Evolutionary conservation across 768 basidiomycete genomes (phyloP), one percentile per base, ranked within the genome.

Genomic region (Auricularia sp.): DNA sequence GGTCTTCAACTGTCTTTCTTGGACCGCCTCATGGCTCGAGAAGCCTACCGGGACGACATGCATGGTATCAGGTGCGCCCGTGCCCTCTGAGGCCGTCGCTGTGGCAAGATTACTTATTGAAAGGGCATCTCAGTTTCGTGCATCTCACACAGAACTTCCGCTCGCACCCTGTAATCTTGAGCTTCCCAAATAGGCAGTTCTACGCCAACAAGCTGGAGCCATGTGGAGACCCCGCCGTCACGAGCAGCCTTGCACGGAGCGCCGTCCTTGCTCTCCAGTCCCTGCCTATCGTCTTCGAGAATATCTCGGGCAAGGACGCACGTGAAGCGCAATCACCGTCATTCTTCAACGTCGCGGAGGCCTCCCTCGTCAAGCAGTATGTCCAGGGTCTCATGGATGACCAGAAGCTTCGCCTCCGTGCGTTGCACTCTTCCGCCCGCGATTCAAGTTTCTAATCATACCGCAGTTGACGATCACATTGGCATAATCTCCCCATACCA

Each of bases 311-410:
- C 18, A 82, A 82, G 68, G 86, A 89, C 68, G 80, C 82, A 33
- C 80, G 86, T n/a, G 87, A 89, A 69, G 80, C 82, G 2, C 79
- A 81, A 0, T 88, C 87, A 0, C 88, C 87, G 1, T 88, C 86
- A 0, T 88, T 86, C 72, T 89, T 88, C 77, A 89, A 89, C 65
- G 79, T 83, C 44, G 79, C 83, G 35, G 87, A 89, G 68, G 78
- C 77, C 0, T 70, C 80, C 0, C 80, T 82, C 58, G 83, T 88
- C 58, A 82, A 81, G 67, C 68, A 70, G 0, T 88, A 87, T 61
- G 70, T 76, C 72, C 64, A 65, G 69, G 51, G 70, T 68, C 70
- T 82, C 36, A 64, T 77, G 21, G 68, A 65, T 0, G 76, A 82
- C 61, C 69, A 74, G 21, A 51, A 54, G 8, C 64, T 67, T 3